These are phyloP conservation scores for Mucor mucedo DNA, from an alignment of 371 early-diverging fungal species.

Conservation along the genomic window DNA sequence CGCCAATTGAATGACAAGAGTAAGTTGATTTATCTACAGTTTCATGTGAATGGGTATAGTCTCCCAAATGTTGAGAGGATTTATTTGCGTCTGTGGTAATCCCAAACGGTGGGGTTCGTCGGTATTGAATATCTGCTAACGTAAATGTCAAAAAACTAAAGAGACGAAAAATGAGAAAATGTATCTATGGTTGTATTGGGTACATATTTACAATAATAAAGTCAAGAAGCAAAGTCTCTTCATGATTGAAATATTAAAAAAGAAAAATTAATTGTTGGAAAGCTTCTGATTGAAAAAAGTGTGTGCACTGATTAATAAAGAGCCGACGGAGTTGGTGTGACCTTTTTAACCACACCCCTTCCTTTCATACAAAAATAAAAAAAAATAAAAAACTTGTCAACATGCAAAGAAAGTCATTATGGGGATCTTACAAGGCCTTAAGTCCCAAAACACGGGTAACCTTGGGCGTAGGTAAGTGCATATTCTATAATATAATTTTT, in stretches of 20 bases:
- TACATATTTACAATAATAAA: too few relatives aligned
- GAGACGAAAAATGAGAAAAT: not conserved
- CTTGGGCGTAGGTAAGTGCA: constrained; percentile 46
- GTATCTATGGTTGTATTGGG: not conserved
- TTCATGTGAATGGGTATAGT: constrained; percentile 56
- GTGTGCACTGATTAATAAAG: too few relatives aligned
- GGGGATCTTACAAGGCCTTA: constrained; percentile 53
- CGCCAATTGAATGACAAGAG: constrained; percentile 45
- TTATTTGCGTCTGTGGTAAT: not conserved
- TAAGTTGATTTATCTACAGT: constrained; percentile 43
- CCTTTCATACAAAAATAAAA: too few relatives aligned
- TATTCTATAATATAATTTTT: not conserved
- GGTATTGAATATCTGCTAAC: constrained; percentile 16
- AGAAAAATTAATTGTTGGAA: too few relatives aligned
- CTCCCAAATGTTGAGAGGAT: constrained; percentile 30
- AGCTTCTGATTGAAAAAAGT: too few relatives aligned
- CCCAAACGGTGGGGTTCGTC: constrained; percentile 36
- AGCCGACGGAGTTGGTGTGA: too few relatives aligned
- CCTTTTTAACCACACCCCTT: too few relatives aligned
- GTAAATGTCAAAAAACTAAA: constrained; percentile 6
- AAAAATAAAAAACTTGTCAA: not conserved
- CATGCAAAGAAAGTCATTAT: constrained; percentile 58
- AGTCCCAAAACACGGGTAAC: constrained; percentile 45
- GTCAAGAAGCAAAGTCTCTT: too few relatives aligned
- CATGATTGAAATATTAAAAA: too few relatives aligned